Conservation (phyloP, 148 eudicot genomes). For the Heliosperma pusillum region DNA sequence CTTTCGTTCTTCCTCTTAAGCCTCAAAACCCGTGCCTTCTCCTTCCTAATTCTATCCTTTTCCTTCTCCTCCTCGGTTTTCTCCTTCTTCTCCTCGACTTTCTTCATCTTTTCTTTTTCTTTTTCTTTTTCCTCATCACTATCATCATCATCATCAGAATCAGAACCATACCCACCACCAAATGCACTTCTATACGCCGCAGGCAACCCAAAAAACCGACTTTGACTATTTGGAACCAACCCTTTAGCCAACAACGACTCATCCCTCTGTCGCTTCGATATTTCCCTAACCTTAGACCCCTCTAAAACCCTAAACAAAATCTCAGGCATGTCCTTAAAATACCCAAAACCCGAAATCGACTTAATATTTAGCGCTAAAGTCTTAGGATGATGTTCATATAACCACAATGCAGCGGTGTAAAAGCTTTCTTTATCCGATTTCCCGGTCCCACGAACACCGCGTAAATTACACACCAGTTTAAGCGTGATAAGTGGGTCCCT, state of each 20-base stretch:
- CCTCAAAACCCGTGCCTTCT: constrained; percentile 18
- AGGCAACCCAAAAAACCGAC: too few species aligned
- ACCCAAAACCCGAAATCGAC: constrained; percentile 10
- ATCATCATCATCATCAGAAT: background rate
- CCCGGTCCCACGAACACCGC: background rate
- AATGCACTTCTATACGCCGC: too few species aligned
- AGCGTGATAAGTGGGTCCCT: constrained; percentile 10
- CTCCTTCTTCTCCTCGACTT: too few species aligned
- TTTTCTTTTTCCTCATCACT: background rate
- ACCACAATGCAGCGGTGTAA: constrained; percentile 17
- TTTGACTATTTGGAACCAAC: too few species aligned
- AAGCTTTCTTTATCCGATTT: constrained; percentile 19
- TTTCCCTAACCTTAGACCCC: constrained; percentile 9
- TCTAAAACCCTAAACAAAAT: constrained; percentile 16
- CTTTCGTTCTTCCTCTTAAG: constrained; percentile 9
- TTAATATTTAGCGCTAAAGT: constrained; percentile 10
- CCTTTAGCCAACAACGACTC: background rate
- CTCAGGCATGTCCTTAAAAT: constrained; percentile 19
- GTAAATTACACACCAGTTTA: constrained; percentile 11
- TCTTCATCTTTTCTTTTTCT: too few species aligned
- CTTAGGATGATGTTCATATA: constrained; percentile 10
- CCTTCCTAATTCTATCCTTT: constrained; percentile 9
- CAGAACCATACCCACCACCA: too few species aligned
- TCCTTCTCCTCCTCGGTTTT: background rate
- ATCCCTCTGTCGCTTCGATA: constrained; percentile 13